Evolutionary conservation across 176 grass and related monocot species (phyloP), one percentile per base, ranked within the genome.

Genomic region (Cenchrus americanus): DNA sequence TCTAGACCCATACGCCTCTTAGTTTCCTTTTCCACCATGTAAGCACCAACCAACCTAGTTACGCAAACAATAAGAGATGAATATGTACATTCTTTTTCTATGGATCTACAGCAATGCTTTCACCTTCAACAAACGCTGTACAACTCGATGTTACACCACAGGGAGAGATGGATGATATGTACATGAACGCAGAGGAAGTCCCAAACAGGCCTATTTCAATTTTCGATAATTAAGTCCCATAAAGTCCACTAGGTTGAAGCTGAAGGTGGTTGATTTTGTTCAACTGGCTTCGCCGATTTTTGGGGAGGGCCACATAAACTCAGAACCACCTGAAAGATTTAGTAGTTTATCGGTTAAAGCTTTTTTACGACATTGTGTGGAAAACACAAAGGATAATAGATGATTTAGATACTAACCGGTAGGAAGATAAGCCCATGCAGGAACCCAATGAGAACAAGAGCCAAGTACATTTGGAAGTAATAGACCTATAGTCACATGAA

Each of bases 381-480:
- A 71, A 66, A 62, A 0, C 5, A 77, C 60, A 84, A 66, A 14
- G 58, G 53, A 74, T 8, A 14, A 10, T 2, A 66, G 40, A 41
- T 46, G 15, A 79, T 85, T 76, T 23, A 53, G 34, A 87, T 27
- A 55, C 87, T 90, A 73, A 96, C 96, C 60, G 96, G 96, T 21
- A 99, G 83, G 78, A 99, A 99, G 79, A 99, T 85, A 69, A 99
- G 91, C 54, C 96, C 96, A 69, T 99, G 96, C 72, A 99, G 80
- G 80, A 99, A 99, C 54, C 96, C 96, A 68, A 99, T 89, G n/a
- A 99, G 80, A 27, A 99, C 96, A 54, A 99, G 89, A 6, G 93
- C 93, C 77, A 99, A 77, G 79, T 99, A 99, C 96, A 94, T 94
- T 90, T 99, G 89, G 72, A 99, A 99, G 86, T 99, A 99, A 80